These are phyloP conservation scores for Paraphaeosphaeria sporulosa DNA, from an alignment of 2,329 filamentous ascomycete genomes.

Conservation along the genomic window DNA sequence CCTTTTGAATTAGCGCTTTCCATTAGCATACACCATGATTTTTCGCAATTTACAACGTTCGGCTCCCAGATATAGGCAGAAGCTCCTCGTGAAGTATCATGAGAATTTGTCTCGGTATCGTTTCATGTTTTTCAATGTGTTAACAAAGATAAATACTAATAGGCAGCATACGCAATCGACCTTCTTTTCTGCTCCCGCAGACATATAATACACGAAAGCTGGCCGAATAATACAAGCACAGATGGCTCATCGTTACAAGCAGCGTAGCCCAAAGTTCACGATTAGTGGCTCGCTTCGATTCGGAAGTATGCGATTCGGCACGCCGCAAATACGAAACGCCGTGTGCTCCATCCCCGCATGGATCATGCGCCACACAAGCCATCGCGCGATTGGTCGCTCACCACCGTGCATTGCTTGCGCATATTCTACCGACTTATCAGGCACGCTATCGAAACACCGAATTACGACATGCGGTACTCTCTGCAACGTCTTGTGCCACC, in stretches of 20 bases:
- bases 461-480: background rate
- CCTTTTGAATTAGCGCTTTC: background rate
- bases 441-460: constrained; percentile 13
- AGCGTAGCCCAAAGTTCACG: background rate
- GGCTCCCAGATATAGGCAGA: too few species aligned
- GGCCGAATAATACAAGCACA: too few species aligned
- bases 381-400: constrained; percentile 1
- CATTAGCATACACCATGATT: background rate
- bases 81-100: too few species aligned
- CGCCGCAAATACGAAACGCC: constrained; percentile 7
- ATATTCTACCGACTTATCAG: constrained; percentile 13
- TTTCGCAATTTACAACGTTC: background rate
- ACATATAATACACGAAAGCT: too few species aligned
- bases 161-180: too few species aligned
- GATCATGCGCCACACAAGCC: constrained; percentile 12
- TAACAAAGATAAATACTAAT: too few species aligned
- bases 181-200: background rate
- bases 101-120: too few species aligned
- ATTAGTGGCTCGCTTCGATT: background rate
- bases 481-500: constrained; percentile 14
- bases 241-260: background rate
- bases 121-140: too few species aligned
- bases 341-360: constrained; percentile 14
- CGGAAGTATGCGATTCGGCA: background rate
- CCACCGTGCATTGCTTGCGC: background rate